Evolutionary conservation across 768 basidiomycete genomes (phyloP), one percentile per base, ranked within the genome.

Genomic region (Leccinellum albellum): DNA sequence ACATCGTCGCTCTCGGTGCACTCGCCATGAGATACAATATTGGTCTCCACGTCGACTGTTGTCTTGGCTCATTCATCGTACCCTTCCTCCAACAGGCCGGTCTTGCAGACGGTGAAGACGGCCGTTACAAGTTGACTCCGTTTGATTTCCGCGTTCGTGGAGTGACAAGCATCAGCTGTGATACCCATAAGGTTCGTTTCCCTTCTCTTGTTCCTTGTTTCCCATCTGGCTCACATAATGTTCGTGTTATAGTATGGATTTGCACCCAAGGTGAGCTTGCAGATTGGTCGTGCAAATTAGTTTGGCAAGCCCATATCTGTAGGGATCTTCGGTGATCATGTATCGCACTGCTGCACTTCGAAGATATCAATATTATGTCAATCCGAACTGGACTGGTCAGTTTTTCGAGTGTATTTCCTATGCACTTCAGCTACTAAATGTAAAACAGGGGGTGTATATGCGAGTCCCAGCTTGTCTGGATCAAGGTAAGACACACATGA

Each of bases 321-420:
- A 94, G 90, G 95, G 88, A 52, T 86, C 89, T 13, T 97, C 94
- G 15, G 92, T 97, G 42, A 86, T 98, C 65, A 97, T 98, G 94
- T 98, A 97, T 74, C 84, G 87, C 17, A 78, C 86, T 37, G 78
- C 86, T 26, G 84, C 87, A 48, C 78, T 97, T 7, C 83, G 94
- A 54, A 76, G 79, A 62, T 82, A 86, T 67, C 94, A 96, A 69
- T 97, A 96, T 76, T 95, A 93, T 62, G 79, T 95, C 45, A 85
- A 84, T 61, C 82, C 93, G 4, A 72, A 78, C 47, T 97, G 94
- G 94, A 74, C 85, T 20, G 91, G 89, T 81, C 64, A 52, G 77
- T 68, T 48, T 51, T 49, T 56, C 7, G 17, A 31, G 14, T 20
- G 7, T 31, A 13, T 50, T 21, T 49, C 2, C 3, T 44, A 9